Conservation (phyloP, 78 protist genomes). For the Ministeria vibrans region DNA sequence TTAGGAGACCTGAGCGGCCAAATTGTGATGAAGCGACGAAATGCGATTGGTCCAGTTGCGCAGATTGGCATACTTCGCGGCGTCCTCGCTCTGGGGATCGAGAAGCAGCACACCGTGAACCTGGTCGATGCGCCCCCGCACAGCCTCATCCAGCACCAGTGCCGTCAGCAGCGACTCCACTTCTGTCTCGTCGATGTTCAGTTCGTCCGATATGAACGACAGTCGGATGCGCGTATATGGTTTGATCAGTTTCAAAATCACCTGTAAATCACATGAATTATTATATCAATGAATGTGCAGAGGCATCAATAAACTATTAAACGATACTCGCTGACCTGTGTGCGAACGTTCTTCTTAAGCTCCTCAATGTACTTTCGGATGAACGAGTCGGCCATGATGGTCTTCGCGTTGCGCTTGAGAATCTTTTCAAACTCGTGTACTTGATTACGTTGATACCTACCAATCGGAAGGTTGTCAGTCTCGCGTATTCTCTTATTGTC, state of each 20-base stretch:
- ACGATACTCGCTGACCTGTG: no score
- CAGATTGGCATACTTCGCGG: background rate
- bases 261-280: conserved; percentile 30
- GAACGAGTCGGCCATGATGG: conserved; percentile 84
- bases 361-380: conserved; percentile 69
- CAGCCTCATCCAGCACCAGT: conserved; percentile 72
- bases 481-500: no score
- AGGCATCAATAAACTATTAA: background rate
- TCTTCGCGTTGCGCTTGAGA: conserved; percentile 43
- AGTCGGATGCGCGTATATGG: conserved; percentile 88
- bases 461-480: no score
- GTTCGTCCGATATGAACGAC: conserved; percentile 59
- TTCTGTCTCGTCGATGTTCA: conserved; percentile 55
- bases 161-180: conserved; percentile 79
- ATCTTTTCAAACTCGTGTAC: conserved; percentile 75
- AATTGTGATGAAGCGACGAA: no score
- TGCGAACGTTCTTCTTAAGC: background rate
- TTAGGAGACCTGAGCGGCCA: no score
- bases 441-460: conserved; percentile 71
- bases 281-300: background rate
- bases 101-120: conserved; percentile 10
- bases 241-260: conserved; percentile 63
- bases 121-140: conserved; percentile 31
- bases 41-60: background rate
- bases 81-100: background rate